Percentiles rank a stretch among this genome's conserved stretches.
These are phyloP conservation scores for Kazachstania sp. DNA, from an alignment of 1,139 yeast genomes.

Conservation along the genomic window DNA sequence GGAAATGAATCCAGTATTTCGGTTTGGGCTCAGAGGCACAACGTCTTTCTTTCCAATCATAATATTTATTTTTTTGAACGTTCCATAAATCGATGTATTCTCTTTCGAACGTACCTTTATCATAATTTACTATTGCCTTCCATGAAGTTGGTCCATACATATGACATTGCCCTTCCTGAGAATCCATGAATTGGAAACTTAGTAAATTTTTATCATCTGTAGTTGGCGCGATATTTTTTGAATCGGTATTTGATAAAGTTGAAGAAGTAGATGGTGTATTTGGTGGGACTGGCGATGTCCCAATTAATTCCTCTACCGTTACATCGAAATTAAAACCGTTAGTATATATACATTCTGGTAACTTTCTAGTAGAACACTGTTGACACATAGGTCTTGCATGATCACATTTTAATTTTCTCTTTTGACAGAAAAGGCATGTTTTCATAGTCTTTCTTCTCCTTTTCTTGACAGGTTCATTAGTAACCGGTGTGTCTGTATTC, in stretches of 20 bases:
- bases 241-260: slow-evolving; percentile 11
- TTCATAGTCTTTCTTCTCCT: slow-evolving; percentile 21
- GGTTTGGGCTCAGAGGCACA: not conserved
- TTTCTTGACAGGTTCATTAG: not conserved
- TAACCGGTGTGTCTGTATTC: not conserved
- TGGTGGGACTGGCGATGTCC: slow-evolving; percentile 4
- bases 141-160: not conserved
- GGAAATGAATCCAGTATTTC: not conserved
- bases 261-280: slow-evolving; percentile 1
- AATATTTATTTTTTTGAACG: not conserved
- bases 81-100: slow-evolving; percentile 1
- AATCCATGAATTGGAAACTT: not conserved
- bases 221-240: not conserved
- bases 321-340: slow-evolving; percentile 19
- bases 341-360: slow-evolving; percentile 24
- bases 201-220: not conserved
- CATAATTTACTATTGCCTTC: slow-evolving; percentile 1
- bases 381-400: slow-evolving; percentile 11
- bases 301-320: slow-evolving; percentile 17
- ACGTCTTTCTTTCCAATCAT: not conserved
- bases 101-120: not conserved
- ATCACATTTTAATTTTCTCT: slow-evolving; percentile 28
- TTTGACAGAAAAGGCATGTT: slow-evolving; percentile 28
- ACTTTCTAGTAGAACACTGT: slow-evolving; percentile 23
- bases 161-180: not conserved